Evolutionary conservation across 2,329 filamentous ascomycete genomes (phyloP).

Genomic region (Alternaria arborescens): DNA sequence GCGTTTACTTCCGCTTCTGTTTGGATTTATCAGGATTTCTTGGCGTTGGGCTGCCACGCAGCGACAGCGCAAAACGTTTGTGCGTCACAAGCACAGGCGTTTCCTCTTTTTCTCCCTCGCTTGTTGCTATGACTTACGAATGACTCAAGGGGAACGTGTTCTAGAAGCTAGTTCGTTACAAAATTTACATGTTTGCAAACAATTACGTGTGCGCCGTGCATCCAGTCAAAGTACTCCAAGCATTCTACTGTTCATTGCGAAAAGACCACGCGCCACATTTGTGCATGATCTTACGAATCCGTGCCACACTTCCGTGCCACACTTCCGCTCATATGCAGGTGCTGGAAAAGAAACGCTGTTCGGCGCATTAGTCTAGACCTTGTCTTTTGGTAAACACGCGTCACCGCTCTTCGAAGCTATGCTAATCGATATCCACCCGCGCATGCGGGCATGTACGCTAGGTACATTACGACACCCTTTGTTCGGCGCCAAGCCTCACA

Average conservation of each 20-base stretch:
- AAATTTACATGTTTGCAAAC: slow-evolving; percentile 4
- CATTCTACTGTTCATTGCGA: not conserved
- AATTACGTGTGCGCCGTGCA: slow-evolving; percentile 1
- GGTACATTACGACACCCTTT: slow-evolving; percentile 7
- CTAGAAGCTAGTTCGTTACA: slow-evolving; percentile 18
- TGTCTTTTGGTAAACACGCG: not conserved
- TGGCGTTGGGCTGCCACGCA: slow-evolving; percentile 21
- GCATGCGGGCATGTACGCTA: slow-evolving; percentile 9
- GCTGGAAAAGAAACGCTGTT: not conserved
- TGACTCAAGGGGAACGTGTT: slow-evolving; percentile 12
- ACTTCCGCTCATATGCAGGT: slow-evolving; percentile 1
- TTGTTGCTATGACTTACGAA: slow-evolving; percentile 15
- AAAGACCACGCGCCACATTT: not conserved
- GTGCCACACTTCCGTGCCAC: slow-evolving; percentile 11
- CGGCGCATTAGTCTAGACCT: not conserved
- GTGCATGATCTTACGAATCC: not conserved
- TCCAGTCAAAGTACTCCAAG: not conserved
- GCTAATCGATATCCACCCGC: slow-evolving; percentile 6
- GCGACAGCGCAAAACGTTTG: slow-evolving; percentile 9
- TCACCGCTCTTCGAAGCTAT: slow-evolving; percentile 3
- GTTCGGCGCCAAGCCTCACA: slow-evolving; percentile 19
- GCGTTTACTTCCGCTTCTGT: slow-evolving; percentile 9
- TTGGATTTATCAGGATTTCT: slow-evolving; percentile 4
- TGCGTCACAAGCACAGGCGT: slow-evolving; percentile 10
- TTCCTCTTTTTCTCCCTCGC: slow-evolving; percentile 10